Evolutionary conservation across 805 yeast genomes (phyloP).

Genomic region (Tetrapisispora fleetii): DNA sequence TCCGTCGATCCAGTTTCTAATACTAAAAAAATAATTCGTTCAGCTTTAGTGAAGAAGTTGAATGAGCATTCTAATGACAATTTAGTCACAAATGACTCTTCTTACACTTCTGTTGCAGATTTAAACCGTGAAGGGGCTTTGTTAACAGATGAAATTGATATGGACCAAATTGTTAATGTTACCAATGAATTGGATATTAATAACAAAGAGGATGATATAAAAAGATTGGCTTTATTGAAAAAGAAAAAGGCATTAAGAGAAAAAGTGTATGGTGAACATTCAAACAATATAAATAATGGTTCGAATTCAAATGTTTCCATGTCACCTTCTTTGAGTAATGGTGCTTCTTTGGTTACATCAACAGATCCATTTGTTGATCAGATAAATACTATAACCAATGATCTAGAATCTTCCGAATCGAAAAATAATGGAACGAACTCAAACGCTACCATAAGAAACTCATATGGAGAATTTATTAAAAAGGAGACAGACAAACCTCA

Average conservation of each 20-base stretch:
- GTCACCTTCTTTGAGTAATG: conserved; percentile 7
- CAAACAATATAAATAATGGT: background rate
- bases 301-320: conserved; percentile 5
- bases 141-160: conserved; percentile 26
- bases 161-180: conserved; percentile 21
- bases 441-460: conserved; percentile 16
- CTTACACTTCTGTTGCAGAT: conserved; percentile 26
- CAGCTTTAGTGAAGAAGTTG: background rate
- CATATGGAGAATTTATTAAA: conserved; percentile 24
- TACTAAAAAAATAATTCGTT: background rate
- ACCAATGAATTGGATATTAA: conserved; percentile 3
- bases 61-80: conserved; percentile 4
- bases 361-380: conserved; percentile 20
- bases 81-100: conserved; percentile 3
- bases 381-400: background rate
- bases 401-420: background rate
- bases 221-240: conserved; percentile 8
- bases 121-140: conserved; percentile 29
- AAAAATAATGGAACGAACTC: background rate
- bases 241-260: conserved; percentile 3
- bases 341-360: conserved; percentile 19
- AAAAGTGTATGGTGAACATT: background rate
- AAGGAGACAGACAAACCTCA: conserved; percentile 39
- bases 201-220: conserved; percentile 7
- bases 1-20: background rate